Base-by-base conservation (phyloP, 805 yeast species). In the Barnettozyma californica region DNA sequence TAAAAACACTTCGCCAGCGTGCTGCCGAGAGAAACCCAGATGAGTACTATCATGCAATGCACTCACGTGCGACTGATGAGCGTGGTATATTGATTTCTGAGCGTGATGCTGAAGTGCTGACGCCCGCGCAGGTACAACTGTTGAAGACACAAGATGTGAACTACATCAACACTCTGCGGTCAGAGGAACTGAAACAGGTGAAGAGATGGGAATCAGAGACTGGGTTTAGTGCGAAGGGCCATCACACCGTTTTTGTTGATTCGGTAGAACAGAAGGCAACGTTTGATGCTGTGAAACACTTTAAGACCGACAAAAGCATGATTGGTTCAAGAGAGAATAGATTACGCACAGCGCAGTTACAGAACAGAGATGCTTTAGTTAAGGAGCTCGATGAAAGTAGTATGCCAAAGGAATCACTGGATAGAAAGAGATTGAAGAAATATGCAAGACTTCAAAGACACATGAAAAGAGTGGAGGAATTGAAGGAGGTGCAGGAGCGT, bases 21-120 rank as follows among this genome's bases (percentile, higher is more conserved):
- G 95, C 87, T 2, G 70, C 75, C 34, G 74, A 75, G 41, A 77
- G 89, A 57, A 94, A 94, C 64, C 95, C 95, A 14, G 99, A 94
- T 75, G 99, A 94, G 67, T 94, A 86, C 70, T 90, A 92, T 67
- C 96, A 89, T 78, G 94, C 89, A 19, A 94, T 94, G 99, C 78
- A 83, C 29, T 73, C 76, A 13, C 72, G 74, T 51, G 76, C 74
- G 58, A 81, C 94, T 5, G 95, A 89, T 54, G 68, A 73, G 2
- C 70, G 76, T 10, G 97, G 97, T 1, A 74, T 87, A 9, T 60
- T 85, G 43, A 64, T 85, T 10, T 70, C 81, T 1, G 87, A 87
- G 20, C 74, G 95, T 52, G 85, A 79, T 18, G 76, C 73, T 23
- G 85, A 79, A 55, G 70, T 71, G 29, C 67, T 90, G 47, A 68